These are phyloP conservation scores for Ocimum tenuiflorum DNA, from an alignment of 257 asterid genomes.

Conservation along the genomic window DNA sequence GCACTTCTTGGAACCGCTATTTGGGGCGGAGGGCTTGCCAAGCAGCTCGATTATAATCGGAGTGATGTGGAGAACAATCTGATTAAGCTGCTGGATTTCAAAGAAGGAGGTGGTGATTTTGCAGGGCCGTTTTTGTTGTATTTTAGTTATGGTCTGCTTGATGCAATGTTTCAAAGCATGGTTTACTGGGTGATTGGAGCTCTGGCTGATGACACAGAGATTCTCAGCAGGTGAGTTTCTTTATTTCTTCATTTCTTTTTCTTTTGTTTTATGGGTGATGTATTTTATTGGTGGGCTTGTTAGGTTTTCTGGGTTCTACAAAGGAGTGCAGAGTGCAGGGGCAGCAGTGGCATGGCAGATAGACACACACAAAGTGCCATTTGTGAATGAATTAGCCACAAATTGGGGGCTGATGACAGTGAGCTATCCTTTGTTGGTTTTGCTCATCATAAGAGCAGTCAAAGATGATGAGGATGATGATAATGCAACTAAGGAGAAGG, in stretches of 20 bases:
- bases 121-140: conserved; percentile 85
- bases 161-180: conserved; percentile 93
- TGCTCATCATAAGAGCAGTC: conserved; percentile 45
- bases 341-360: conserved; percentile 69
- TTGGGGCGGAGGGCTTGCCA: conserved; percentile 90
- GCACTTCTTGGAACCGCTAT: conserved; percentile 59
- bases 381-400: conserved; percentile 36
- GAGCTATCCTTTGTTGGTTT: conserved; percentile 46
- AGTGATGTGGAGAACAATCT: conserved; percentile 24
- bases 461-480: conserved; percentile 50
- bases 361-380: conserved; percentile 42
- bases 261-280: too few species aligned
- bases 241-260: too few species aligned
- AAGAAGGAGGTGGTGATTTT: conserved; percentile 52
- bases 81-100: conserved; percentile 47
- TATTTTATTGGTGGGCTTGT: background rate
- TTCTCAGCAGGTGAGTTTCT: conserved; percentile 44
- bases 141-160: conserved; percentile 80
- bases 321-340: conserved; percentile 73
- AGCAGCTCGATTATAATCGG: conserved; percentile 52
- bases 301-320: conserved; percentile 55
- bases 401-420: conserved; percentile 53
- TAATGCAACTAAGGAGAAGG: conserved; percentile 21
- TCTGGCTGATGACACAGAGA: conserved; percentile 77
- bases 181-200: conserved; percentile 90